Conservation (phyloP, 2,329 filamentous ascomycete genomes). For the Talaromyces marneffei region DNA sequence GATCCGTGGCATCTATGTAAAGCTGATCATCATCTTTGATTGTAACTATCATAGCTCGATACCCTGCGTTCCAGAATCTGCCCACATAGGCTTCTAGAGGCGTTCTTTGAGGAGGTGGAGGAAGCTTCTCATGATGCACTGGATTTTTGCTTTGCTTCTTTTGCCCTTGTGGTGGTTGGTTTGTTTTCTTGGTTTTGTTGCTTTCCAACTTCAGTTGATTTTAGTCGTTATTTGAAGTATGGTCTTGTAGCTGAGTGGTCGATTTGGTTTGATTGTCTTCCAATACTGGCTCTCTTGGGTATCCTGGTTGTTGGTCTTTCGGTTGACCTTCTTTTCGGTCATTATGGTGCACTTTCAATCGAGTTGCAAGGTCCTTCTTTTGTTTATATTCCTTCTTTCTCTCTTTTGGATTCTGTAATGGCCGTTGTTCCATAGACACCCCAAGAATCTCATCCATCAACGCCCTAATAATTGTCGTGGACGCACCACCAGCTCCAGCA, state of each 20-base stretch:
- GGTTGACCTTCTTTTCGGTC: no score
- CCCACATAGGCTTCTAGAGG: conserved; percentile 6
- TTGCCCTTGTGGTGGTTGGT: background rate
- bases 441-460: conserved; percentile 3
- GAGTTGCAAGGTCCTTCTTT: background rate
- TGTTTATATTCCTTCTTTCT: background rate
- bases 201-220: no score
- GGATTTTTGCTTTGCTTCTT: background rate
- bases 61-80: conserved; percentile 15
- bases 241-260: background rate
- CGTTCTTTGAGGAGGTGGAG: background rate
- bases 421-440: background rate
- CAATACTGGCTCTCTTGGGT: no score
- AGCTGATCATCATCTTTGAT: conserved; percentile 21
- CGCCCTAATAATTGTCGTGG: background rate
- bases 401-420: background rate
- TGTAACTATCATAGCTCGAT: conserved; percentile 23
- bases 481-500: background rate
- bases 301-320: no score
- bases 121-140: background rate
- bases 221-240: background rate
- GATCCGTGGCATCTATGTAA: conserved; percentile 30
- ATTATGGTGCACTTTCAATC: background rate
- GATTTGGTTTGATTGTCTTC: background rate
- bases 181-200: no score